Base-by-base conservation (phyloP, 2,329 filamentous ascomycete species). In the Didymella keratinophila region DNA sequence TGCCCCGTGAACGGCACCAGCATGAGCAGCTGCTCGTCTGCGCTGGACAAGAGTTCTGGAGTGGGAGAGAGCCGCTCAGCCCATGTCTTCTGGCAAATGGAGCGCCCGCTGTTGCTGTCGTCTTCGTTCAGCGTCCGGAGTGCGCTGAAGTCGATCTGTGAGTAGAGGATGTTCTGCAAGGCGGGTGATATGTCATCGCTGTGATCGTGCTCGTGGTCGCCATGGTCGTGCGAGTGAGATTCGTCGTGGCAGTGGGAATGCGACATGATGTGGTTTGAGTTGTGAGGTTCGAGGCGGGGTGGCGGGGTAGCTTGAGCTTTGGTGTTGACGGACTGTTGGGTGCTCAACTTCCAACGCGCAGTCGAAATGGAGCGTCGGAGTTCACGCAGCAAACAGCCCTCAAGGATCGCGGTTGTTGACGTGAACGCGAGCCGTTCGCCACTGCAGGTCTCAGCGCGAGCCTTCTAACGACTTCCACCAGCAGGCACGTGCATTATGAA, bases 1-100 rank as follows among this genome's bases (percentile, higher is more conserved):
- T 97, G 93, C 46, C 91, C 93, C 1, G 93, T 93, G 80, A 99
- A 99, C 2, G 95, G 95, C 36, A 98, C 85, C 63, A 89, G 89
- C 84, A 99, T 92, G 55, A 99, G 81, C n/a, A 99, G 78, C 80
- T 99, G 93, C 81, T 97, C 93, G 75, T 98, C 95, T 0, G 89
- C 88, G 74, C 96, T 91, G 72, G 92, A 97, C 70, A 85, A 86
- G 28, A 99, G 83, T 78, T 96, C 90, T 0, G 93, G 92, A 68
- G 87, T 80, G 3, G 84, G 76, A 16, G 86, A 78, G 60, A 97
- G 77, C 54, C 95, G 83, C 78, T 98, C 89, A 6, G 86, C 85
- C 93, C 93, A 99, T 55, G 93, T 92, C 83, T 99, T 99, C 79
- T 92, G 88, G 34, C 96, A 86, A 28, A 98, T 85, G 1, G 85